These are phyloP conservation scores for Chenopodium album DNA, from an alignment of 148 eudicot genomes.

Conservation along the genomic window DNA sequence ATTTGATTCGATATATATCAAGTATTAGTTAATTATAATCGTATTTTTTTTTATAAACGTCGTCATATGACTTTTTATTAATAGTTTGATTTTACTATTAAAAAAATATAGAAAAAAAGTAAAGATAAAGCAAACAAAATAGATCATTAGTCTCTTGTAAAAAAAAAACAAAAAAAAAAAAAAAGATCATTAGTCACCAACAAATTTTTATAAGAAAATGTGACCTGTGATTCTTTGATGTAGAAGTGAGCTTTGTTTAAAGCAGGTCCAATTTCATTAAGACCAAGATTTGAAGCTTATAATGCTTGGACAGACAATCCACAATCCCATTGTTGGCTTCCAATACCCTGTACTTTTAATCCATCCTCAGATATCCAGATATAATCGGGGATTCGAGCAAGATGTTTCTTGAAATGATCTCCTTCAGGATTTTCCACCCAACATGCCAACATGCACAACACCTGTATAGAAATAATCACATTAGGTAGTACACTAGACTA, in stretches of 20 bases:
- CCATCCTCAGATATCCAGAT: conserved; percentile 45
- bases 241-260: conserved; percentile 45
- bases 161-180: too few species aligned
- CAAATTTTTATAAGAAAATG: too few species aligned
- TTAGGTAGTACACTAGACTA: too few species aligned
- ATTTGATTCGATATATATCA: too few species aligned
- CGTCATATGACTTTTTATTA: too few species aligned
- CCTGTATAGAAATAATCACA: conserved; percentile 4
- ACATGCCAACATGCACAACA: conserved; percentile 36
- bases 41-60: too few species aligned
- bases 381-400: conserved; percentile 36
- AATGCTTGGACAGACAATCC: conserved; percentile 37
- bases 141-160: too few species aligned
- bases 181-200: too few species aligned
- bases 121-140: too few species aligned
- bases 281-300: conserved; percentile 34
- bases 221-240: conserved; percentile 59
- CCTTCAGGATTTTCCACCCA: conserved; percentile 38
- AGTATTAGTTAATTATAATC: too few species aligned
- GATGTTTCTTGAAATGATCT: conserved; percentile 30
- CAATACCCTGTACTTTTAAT: conserved; percentile 24
- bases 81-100: too few species aligned
- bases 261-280: conserved; percentile 37
- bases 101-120: too few species aligned
- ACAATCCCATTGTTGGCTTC: conserved; percentile 27